phyloP scores from a whole-genome alignment of 2,329 filamentous ascomycete genomes.

The Alternaria solani region DNA sequence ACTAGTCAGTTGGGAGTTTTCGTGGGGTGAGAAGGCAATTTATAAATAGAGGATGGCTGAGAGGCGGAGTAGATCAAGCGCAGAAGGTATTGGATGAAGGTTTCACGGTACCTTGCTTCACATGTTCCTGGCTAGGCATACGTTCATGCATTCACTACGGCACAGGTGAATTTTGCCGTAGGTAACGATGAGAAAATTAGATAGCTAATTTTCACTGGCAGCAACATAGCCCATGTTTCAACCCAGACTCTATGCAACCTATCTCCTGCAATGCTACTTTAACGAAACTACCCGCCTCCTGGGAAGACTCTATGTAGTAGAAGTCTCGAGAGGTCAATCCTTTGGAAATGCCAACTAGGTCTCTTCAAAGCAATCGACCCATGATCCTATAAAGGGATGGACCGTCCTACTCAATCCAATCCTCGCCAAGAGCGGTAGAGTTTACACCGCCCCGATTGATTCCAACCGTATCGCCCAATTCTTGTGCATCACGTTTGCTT shows the following conservation, averaged over 20 bases:
- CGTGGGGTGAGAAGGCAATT: neutral
- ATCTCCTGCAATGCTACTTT: neutral
- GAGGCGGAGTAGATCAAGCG: neutral
- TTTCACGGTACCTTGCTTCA: neutral
- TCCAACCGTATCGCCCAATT: neutral
- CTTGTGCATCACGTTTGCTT: conserved; percentile 4
- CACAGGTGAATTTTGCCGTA: neutral
- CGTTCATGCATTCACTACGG: neutral
- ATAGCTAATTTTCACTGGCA: neutral
- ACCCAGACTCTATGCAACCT: neutral
- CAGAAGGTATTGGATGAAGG: neutral
- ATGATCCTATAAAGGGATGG: neutral
- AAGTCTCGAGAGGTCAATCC: too few species aligned
- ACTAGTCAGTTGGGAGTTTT: too few species aligned
- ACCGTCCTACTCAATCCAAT: neutral
- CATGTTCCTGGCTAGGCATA: neutral
- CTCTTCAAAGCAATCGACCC: neutral
- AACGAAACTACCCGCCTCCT: neutral
- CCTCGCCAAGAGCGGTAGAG: neutral
- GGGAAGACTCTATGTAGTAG: neutral
- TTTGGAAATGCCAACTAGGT: neutral
- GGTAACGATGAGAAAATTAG: neutral
- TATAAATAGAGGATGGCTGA: too few species aligned
- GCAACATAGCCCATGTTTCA: neutral
- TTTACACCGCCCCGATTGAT: neutral